Percentiles rank a stretch among this genome's conserved stretches.
phyloP scores from a whole-genome alignment of 2,329 filamentous ascomycete genomes.

The Venturiaceae sp. region DNA sequence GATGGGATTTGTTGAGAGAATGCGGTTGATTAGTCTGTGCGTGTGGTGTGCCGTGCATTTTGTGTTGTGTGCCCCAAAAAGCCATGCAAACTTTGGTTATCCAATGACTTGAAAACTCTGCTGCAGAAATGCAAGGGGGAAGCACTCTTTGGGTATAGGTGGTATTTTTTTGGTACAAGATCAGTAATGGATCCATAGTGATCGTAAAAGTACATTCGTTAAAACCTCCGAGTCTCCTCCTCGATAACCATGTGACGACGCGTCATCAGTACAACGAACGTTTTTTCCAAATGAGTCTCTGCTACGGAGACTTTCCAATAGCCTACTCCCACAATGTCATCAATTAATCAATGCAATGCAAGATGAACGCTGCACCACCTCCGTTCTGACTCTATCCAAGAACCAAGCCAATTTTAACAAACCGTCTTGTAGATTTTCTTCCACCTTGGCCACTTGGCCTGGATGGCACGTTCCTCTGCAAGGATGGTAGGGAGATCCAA shows the following conservation, averaged over 20 bases:
- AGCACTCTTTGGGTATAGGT: neutral
- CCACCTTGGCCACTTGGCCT: conserved; percentile 32
- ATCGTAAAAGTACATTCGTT: neutral
- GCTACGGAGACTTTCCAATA: neutral
- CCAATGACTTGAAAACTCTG: neutral
- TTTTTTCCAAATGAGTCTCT: neutral
- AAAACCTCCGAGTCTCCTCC: neutral
- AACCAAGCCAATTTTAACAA: conserved; percentile 24
- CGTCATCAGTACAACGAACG: neutral
- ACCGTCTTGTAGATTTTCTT: conserved; percentile 40
- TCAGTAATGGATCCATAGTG: neutral
- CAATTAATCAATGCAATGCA: neutral
- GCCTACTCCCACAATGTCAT: neutral
- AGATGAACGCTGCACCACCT: neutral
- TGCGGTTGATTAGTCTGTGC: neutral
- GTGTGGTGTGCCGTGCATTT: neutral
- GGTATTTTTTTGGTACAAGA: neutral
- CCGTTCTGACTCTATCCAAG: neutral
- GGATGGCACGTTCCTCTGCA: neutral
- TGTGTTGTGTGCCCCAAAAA: neutral
- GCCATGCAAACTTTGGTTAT: neutral
- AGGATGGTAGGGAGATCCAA: conserved; percentile 12
- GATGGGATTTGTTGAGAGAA: neutral
- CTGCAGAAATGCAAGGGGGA: neutral
- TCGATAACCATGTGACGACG: neutral